Percentiles rank a stretch among this genome's conserved stretches.
Conservation (phyloP, 192 early-diverging fungal genomes). For the Geranomyces michiganensis region DNA sequence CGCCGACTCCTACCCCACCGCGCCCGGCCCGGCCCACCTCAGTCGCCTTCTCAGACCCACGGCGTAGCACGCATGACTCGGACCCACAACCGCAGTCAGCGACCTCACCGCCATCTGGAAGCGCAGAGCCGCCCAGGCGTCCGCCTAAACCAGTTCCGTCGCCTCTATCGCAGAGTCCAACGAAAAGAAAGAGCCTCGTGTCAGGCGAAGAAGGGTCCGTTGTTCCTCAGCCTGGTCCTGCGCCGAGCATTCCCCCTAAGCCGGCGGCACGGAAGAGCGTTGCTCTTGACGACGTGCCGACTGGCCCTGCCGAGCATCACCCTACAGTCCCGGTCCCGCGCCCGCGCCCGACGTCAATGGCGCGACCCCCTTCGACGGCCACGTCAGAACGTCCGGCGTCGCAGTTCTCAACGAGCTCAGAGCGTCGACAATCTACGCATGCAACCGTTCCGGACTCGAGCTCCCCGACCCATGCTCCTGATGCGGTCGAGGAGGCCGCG, state of each 20-base stretch:
- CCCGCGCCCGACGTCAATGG: constrained; percentile 9
- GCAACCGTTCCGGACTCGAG: not conserved
- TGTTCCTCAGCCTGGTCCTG: not conserved
- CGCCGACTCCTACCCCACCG: constrained; percentile 12
- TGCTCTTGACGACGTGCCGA: not conserved
- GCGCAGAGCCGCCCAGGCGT: constrained; percentile 23
- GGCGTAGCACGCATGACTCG: not conserved
- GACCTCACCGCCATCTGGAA: not conserved
- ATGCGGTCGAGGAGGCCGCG: not conserved
- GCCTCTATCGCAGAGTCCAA: constrained; percentile 14
- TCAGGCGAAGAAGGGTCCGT: not conserved
- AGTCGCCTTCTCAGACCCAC: not conserved
- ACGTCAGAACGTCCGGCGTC: constrained; percentile 21
- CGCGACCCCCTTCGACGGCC: constrained; percentile 6
- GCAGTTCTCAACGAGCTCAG: constrained; percentile 16
- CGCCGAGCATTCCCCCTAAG: constrained; percentile 32
- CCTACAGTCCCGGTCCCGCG: constrained; percentile 4
- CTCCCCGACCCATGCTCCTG: not conserved
- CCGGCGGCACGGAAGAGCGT: constrained; percentile 26
- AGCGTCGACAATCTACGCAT: constrained; percentile 4
- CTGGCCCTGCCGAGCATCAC: not conserved
- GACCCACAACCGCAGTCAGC: not conserved
- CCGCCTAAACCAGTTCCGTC: constrained; percentile 27
- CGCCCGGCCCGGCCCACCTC: constrained; percentile 15
- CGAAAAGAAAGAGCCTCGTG: constrained; percentile 1